Percentiles rank a stretch among this genome's conserved stretches.
phyloP scores from a whole-genome alignment of 305 asterid species.

The Caryopteris hybrid region DNA sequence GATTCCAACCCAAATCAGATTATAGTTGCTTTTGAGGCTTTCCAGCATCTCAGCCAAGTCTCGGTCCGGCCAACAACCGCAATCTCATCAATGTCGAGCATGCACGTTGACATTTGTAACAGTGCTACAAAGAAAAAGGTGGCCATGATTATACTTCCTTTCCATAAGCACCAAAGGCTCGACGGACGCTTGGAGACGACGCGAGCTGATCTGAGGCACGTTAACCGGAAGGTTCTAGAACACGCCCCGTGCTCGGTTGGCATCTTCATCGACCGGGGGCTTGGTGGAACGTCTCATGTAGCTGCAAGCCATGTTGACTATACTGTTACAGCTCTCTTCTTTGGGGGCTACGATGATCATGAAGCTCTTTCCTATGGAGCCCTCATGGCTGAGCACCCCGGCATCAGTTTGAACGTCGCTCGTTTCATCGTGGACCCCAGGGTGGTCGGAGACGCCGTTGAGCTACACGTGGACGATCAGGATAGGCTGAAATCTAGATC shows the following conservation, averaged over 20 bases:
- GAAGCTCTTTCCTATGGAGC: constrained; percentile 72
- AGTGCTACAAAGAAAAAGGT: constrained; percentile 52
- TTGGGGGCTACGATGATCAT: constrained; percentile 75
- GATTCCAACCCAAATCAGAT: constrained; percentile 45
- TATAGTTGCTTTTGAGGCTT: constrained; percentile 74
- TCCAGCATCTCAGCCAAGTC: constrained; percentile 66
- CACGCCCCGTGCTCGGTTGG: constrained; percentile 83
- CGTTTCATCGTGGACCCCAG: constrained; percentile 41
- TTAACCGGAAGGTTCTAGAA: constrained; percentile 60
- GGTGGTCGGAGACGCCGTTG: constrained; percentile 30
- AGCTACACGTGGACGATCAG: constrained; percentile 28
- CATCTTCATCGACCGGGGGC: constrained; percentile 74
- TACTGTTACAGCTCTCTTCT: constrained; percentile 50
- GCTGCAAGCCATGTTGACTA: constrained; percentile 66
- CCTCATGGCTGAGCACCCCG: constrained; percentile 84
- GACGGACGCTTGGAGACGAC: constrained; percentile 75
- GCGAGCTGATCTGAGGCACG: constrained; percentile 54
- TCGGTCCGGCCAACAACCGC: constrained; percentile 69
- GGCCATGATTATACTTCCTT: constrained; percentile 69
- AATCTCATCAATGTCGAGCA: constrained; percentile 59
- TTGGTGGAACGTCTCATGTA: constrained; percentile 69
- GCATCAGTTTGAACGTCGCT: constrained; percentile 41
- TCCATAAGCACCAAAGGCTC: constrained; percentile 70
- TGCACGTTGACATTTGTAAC: constrained; percentile 79
- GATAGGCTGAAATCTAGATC: constrained; percentile 27